A percentile compares a stretch with the other conserved stretches of the same genome.
Conservation (phyloP, 75 land plant species). For the Larix kaempferi region DNA sequence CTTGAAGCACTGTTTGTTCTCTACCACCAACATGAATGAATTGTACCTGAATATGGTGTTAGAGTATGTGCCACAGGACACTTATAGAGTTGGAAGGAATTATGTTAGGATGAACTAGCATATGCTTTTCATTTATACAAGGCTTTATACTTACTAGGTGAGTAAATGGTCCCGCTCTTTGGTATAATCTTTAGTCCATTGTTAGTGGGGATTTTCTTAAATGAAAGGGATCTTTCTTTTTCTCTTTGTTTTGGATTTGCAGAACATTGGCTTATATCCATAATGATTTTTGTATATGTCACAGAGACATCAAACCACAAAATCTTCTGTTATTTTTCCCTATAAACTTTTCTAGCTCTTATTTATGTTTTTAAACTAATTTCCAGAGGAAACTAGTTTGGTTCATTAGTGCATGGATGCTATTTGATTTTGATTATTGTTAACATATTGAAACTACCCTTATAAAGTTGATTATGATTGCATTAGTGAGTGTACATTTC, state of each 20-base stretch:
- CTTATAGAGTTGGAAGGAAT: constrained; percentile 68
- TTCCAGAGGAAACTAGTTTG: not conserved
- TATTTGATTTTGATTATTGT: not conserved
- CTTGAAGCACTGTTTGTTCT: constrained; percentile 88
- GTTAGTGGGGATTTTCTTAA: not conserved
- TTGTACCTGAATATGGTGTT: constrained; percentile 84
- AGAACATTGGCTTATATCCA: constrained; percentile 84
- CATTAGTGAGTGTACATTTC: not conserved
- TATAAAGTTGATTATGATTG: not conserved
- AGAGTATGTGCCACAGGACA: constrained; percentile 86
- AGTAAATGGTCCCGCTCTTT: not conserved
- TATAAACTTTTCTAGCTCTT: not conserved
- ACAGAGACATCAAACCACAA: constrained; percentile 93
- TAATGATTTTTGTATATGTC: constrained; percentile 76
- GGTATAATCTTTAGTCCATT: not conserved
- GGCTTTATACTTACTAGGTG: constrained; percentile 86
- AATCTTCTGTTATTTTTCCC: constrained; percentile 66
- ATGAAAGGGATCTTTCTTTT: not conserved
- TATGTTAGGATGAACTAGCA: constrained; percentile 65
- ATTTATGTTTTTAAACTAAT: not conserved
- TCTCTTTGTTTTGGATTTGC: constrained; percentile 59
- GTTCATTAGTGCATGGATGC: not conserved
- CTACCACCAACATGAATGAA: constrained; percentile 82
- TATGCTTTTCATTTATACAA: constrained; percentile 87
- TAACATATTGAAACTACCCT: too few species aligned